Evolutionary conservation across 345 rosid genomes (phyloP).

Genomic region (Citrus medica): DNA sequence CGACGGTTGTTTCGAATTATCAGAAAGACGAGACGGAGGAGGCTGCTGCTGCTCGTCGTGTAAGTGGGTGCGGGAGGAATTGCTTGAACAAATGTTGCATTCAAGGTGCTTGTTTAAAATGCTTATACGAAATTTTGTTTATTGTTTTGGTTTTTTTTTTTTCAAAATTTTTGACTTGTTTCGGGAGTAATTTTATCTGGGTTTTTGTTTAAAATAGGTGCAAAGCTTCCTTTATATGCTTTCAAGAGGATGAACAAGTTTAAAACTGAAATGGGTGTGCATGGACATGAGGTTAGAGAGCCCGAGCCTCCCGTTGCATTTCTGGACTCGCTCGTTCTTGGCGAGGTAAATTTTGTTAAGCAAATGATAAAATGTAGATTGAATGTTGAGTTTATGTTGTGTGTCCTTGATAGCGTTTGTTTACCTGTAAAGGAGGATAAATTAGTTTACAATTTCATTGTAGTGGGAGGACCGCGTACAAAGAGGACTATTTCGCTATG

Average conservation of each 20-base stretch:
- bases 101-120: conserved; percentile 39
- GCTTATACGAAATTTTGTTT: neutral
- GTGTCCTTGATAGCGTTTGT: neutral
- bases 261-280: conserved; percentile 20
- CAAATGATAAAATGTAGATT: neutral
- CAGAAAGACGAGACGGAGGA: conserved; percentile 74
- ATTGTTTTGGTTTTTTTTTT: neutral
- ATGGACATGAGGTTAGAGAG: conserved; percentile 28
- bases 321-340: conserved; percentile 74
- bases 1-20: conserved; percentile 77
- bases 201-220: conserved; percentile 37
- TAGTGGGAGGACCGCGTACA: conserved; percentile 96
- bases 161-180: neutral
- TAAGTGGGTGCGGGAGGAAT: conserved; percentile 75
- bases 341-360: conserved; percentile 54
- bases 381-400: neutral
- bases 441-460: conserved; percentile 15
- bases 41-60: conserved; percentile 37
- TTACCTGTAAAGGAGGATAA: neutral
- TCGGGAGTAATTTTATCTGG: neutral
- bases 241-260: conserved; percentile 47
- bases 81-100: conserved; percentile 73
- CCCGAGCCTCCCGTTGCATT: conserved; percentile 59
- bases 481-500: conserved; percentile 92
- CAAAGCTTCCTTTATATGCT: conserved; percentile 71